A percentile compares a stretch with the other conserved stretches of the same genome.
Evolutionary conservation across 805 yeast genomes (phyloP).

Genomic region (Sugiyamaella boreocaroliniensis): DNA sequence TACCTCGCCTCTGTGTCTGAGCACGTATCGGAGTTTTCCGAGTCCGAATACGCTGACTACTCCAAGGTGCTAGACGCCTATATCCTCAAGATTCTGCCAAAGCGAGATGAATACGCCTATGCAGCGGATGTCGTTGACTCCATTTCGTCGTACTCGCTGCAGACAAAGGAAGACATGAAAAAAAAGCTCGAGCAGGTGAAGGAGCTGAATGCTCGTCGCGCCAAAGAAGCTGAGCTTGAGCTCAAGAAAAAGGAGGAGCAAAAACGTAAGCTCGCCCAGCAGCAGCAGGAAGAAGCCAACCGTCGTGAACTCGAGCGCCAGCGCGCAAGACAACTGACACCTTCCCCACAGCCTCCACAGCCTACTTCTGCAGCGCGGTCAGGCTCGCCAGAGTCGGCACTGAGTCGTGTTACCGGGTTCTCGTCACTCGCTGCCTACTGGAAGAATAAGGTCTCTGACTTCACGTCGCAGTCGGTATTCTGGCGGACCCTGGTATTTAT

Average conservation of each 20-base stretch:
- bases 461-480: conserved; percentile 1
- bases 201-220: conserved; percentile 2
- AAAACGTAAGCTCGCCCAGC: conserved; percentile 1
- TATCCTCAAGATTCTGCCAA: conserved; percentile 15
- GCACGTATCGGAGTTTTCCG: neutral
- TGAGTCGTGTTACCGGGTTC: neutral
- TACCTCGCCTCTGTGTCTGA: conserved; percentile 7
- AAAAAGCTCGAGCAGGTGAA: conserved; percentile 4
- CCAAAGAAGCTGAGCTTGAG: conserved; percentile 8
- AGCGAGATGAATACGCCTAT: conserved; percentile 13
- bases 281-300: conserved; percentile 1
- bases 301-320: neutral
- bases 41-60: conserved; percentile 4
- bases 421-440: conserved; percentile 9
- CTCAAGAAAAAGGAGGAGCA: conserved; percentile 1
- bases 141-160: conserved; percentile 2
- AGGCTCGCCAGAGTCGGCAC: neutral
- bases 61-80: conserved; percentile 7
- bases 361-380: neutral
- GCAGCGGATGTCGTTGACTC: conserved; percentile 14
- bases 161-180: conserved; percentile 1
- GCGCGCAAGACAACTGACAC: neutral
- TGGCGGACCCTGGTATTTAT: conserved; percentile 9
- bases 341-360: neutral
- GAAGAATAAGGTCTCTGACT: conserved; percentile 1